Evolutionary conservation across 2,329 filamentous ascomycete genomes (phyloP), one percentile per base, ranked within the genome.

Genomic region (Clonostachys sp.): DNA sequence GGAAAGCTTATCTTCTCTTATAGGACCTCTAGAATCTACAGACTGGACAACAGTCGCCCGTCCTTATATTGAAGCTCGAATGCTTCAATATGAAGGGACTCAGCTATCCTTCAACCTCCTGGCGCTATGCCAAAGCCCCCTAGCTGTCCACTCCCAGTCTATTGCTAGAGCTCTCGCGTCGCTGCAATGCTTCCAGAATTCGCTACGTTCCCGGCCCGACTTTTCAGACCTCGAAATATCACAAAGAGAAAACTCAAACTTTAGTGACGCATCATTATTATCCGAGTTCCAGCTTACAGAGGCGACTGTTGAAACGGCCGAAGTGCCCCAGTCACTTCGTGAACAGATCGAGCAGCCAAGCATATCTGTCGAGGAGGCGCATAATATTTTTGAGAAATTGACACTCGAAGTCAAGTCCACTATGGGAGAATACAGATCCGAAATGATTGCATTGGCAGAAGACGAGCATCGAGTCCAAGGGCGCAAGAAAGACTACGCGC

Each of bases 91-190:
- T 52, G 79, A 81, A 51, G 82, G 81, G 34, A 80, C 75, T 12
- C 75, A 82, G 45, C 76, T 89, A 33, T 78, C 84, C n/a, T 95
- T 90, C 67, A 91, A 82, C 52, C 79, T 95, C 36, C 74, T 95
- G 44, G 84, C 89, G 20, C 68, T 96, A 3, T 86, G 86, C 52
- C 78, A 80, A 48, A 86, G 85, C 48, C 84, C 88, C 0, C 64
- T 87, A 2, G 57, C 67, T 12, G 61, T 66, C 4, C 67, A 83
- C 12, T 72, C 60, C 49, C 78, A 50, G 62, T 66, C 64, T 6
- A 70, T 84, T 18, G 69, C 71, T 3, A 51, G 57, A 20, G 72
- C 68, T 42, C 57, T 75, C 47, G 62, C 71, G 52, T 61, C 63
- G 16, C 51, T 78, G 33, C 24, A 30, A 30, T 30, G 24, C 24